phyloP scores from a whole-genome alignment of 2,329 filamentous ascomycete species.

The Albophoma yamanashiensis region DNA sequence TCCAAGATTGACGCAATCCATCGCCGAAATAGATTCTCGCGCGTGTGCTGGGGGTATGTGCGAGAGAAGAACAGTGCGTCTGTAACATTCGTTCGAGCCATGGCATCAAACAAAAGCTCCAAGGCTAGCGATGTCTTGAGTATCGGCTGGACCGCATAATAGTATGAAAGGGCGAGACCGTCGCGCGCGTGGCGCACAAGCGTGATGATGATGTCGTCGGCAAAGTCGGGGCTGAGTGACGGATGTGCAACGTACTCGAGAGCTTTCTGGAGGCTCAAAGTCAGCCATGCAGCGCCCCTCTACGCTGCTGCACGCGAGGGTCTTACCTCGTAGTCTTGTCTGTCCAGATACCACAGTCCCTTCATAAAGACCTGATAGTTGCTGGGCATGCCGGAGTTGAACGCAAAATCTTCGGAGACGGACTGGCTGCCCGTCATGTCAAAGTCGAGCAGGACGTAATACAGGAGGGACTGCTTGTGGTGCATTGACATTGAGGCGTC shows the following conservation, averaged over 20 bases:
- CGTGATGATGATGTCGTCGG: conserved; percentile 67
- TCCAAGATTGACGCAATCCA: conserved; percentile 50
- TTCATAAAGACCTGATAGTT: conserved; percentile 75
- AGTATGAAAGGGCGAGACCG: conserved; percentile 64
- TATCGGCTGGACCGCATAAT: conserved; percentile 62
- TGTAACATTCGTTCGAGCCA: conserved; percentile 55
- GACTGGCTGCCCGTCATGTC: conserved; percentile 42
- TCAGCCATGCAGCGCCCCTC: not conserved
- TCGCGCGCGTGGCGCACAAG: conserved; percentile 52
- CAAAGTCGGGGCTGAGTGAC: conserved; percentile 68
- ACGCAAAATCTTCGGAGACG: conserved; percentile 46
- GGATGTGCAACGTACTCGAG: conserved; percentile 71
- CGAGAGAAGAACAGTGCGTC: conserved; percentile 68
- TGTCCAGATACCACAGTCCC: conserved; percentile 73
- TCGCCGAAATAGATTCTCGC: conserved; percentile 54
- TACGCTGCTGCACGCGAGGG: not conserved
- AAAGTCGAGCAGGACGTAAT: conserved; percentile 73
- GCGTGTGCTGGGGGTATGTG: conserved; percentile 49
- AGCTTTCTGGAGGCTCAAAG: conserved; percentile 36
- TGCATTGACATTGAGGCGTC: conserved; percentile 54
- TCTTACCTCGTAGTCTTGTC: conserved; percentile 52
- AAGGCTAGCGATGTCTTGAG: conserved; percentile 54
- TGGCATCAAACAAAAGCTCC: conserved; percentile 56
- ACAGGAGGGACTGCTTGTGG: conserved; percentile 73
- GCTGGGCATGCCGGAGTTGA: conserved; percentile 53